phyloP scores from a whole-genome alignment of 2,329 filamentous ascomycete genomes.

The Drechslera avenae region DNA sequence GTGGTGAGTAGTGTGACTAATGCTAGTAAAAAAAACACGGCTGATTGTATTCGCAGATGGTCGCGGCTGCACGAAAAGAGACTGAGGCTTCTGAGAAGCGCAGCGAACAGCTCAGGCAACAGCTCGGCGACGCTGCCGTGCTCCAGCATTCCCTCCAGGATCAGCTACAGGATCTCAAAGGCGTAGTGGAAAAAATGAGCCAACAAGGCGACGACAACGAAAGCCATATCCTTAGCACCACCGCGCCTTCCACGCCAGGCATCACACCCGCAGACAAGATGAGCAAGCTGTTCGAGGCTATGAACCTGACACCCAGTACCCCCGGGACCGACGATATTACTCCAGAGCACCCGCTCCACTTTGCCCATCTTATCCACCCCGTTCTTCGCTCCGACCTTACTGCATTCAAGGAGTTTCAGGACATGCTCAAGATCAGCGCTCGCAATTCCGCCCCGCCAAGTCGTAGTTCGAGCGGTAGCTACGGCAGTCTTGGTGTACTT shows the following conservation, averaged over 20 bases:
- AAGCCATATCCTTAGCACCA: conserved; percentile 65
- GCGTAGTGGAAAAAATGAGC: conserved; percentile 86
- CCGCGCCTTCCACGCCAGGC: conserved; percentile 80
- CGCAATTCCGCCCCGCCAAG: conserved; percentile 63
- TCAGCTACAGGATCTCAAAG: conserved; percentile 87
- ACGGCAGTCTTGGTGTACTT: conserved; percentile 66
- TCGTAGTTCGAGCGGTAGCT: conserved; percentile 74
- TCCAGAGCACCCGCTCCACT: conserved; percentile 70
- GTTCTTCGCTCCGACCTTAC: conserved; percentile 81
- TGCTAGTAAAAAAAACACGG: background rate
- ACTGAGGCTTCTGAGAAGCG: conserved; percentile 80
- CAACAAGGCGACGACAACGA: conserved; percentile 74
- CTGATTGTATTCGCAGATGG: conserved; percentile 66
- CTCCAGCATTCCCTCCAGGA: conserved; percentile 90
- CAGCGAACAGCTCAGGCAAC: conserved; percentile 84
- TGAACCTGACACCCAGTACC: conserved; percentile 58
- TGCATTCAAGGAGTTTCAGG: conserved; percentile 83
- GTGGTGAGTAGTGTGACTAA: conserved; percentile 57
- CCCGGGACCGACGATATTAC: conserved; percentile 58
- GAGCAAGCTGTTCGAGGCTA: conserved; percentile 64
- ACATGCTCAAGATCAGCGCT: conserved; percentile 70
- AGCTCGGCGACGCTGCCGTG: conserved; percentile 84
- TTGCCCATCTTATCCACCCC: conserved; percentile 81
- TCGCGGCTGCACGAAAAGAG: conserved; percentile 84
- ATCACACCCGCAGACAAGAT: conserved; percentile 63